A percentile compares a stretch with the other conserved stretches of the same genome.
phyloP scores from a whole-genome alignment of 1,139 yeast species.

The Saccharomyces hybrid region DNA sequence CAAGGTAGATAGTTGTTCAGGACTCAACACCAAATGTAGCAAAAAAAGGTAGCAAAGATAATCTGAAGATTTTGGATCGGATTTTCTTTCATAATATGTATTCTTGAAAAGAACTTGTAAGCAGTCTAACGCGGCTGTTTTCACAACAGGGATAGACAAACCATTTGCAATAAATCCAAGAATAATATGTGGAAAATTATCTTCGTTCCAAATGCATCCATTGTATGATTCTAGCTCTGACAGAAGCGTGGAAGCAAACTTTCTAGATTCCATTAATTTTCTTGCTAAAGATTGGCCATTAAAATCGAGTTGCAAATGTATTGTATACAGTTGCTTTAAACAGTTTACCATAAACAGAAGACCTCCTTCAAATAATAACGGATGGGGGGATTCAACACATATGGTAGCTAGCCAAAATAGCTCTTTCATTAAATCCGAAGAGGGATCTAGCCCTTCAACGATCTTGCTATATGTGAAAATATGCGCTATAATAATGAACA shows the following conservation, averaged over 20 bases:
- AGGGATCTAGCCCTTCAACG: conserved; percentile 51
- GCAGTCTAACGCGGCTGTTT: conserved; percentile 46
- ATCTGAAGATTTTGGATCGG: conserved; percentile 15
- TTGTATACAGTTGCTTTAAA: conserved; percentile 26
- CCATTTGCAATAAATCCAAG: conserved; percentile 55
- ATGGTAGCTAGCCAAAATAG: conserved; percentile 58
- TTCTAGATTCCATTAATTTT: conserved; percentile 28
- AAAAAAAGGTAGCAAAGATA: conserved; percentile 46
- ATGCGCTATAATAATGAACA: conserved; percentile 34
- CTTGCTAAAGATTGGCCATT: conserved; percentile 9
- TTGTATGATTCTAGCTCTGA: conserved; percentile 39
- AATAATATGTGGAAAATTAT: conserved; percentile 51
- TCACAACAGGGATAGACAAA: conserved; percentile 52
- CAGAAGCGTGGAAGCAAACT: conserved; percentile 37
- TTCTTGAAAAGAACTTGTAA: conserved; percentile 44
- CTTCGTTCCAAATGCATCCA: conserved; percentile 38
- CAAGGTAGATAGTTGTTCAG: conserved; percentile 42
- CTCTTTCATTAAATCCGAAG: conserved; percentile 47
- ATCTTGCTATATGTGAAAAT: conserved; percentile 49
- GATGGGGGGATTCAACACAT: conserved; percentile 36
- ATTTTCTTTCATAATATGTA: conserved; percentile 32
- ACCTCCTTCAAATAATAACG: conserved; percentile 50
- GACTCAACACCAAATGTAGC: conserved; percentile 45
- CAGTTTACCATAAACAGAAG: conserved; percentile 37
- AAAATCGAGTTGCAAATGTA: conserved; percentile 16